Evolutionary conservation across 495 filamentous ascomycete species (phyloP), one percentile per base, ranked within the genome.

Genomic region (Rostrohypoxylon terebratum): DNA sequence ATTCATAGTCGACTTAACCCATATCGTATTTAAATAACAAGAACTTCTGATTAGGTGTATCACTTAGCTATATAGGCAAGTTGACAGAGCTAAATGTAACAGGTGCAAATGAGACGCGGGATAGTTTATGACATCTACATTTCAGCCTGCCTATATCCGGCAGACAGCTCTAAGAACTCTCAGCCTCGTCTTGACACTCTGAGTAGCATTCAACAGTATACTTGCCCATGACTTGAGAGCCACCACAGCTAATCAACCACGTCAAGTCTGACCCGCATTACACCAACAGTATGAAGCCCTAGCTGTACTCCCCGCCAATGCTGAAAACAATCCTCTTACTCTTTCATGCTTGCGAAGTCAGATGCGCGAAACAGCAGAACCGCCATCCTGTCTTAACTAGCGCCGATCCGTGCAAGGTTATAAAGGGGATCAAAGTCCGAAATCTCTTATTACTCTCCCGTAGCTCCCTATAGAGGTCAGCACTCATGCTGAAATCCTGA

Each of bases 311-410:
- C 62, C 71, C 48, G 33, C 57, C 58, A 58, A 74, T 74, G 66
- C 57, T 69, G 45, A 38, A 59, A 63, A 63, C 62, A 63, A 53
- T 38, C 50, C 57, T 66, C 58, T 69, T 62, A 48, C 50, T 69
- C 71, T 69, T 34, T 69, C 66, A 74, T 74, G 66, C 67, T 74
- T 70, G 61, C 58, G 38, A 74, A 74, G 66, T 69, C 60, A 73
- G 66, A 74, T 65, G 62, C 44, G 71, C 25, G 62, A 74, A 70
- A 74, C 50, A 70, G 66, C 51, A 74, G 66, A 73, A 74, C 71
- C 62, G 63, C 71, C 71, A 70, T 69, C 71, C 66, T 18, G 42
- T 74, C 62, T 67, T 70, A 74, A 66, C 71, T 74, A 74, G 71
- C 71, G 71, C 71, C 71, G 71, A 55, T 63, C 71, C 45, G 71